These are phyloP conservation scores for Incumbomyces lentus DNA, from an alignment of 2,329 filamentous ascomycete species.

Conservation along the genomic window DNA sequence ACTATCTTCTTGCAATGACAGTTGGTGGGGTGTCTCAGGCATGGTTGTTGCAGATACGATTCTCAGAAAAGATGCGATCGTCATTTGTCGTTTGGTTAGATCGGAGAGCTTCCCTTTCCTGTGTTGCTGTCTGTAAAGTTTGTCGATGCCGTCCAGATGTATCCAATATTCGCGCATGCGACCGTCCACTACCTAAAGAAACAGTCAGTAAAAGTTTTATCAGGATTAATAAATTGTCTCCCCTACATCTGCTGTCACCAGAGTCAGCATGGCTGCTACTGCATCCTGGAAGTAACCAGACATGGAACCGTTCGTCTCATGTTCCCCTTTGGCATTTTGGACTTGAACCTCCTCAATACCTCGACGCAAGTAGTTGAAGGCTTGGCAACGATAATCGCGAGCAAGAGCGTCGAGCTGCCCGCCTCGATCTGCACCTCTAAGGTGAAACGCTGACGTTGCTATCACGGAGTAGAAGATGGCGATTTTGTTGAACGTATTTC, in stretches of 20 bases:
- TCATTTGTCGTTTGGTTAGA: conserved; percentile 11
- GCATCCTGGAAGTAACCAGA: conserved; percentile 5
- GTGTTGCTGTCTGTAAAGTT: conserved; percentile 8
- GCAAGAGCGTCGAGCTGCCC: conserved; percentile 8
- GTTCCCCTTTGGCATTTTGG: neutral
- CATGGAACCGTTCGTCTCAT: neutral
- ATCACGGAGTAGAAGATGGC: conserved; percentile 30
- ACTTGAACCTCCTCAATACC: conserved; percentile 8
- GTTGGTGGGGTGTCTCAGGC: too few species aligned
- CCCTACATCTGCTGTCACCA: conserved; percentile 19
- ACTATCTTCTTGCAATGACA: too few species aligned
- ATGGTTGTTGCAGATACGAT: conserved; percentile 15
- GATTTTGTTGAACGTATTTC: conserved; percentile 9
- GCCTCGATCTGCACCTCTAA: conserved; percentile 21
- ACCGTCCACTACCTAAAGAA: conserved; percentile 16
- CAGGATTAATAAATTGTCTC: neutral
- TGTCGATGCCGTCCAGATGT: conserved; percentile 15
- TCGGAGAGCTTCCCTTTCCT: conserved; percentile 5
- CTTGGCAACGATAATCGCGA: conserved; percentile 9
- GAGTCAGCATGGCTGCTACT: conserved; percentile 18
- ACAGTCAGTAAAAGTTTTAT: neutral
- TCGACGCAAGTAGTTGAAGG: conserved; percentile 8
- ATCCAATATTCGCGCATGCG: conserved; percentile 19
- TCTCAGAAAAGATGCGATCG: conserved; percentile 17
- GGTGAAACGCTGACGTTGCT: conserved; percentile 35